Percentiles rank a stretch among this genome's conserved stretches.
Evolutionary conservation across 2,329 filamentous ascomycete genomes (phyloP).

Genomic region (Cercospora zeae-maydis): DNA sequence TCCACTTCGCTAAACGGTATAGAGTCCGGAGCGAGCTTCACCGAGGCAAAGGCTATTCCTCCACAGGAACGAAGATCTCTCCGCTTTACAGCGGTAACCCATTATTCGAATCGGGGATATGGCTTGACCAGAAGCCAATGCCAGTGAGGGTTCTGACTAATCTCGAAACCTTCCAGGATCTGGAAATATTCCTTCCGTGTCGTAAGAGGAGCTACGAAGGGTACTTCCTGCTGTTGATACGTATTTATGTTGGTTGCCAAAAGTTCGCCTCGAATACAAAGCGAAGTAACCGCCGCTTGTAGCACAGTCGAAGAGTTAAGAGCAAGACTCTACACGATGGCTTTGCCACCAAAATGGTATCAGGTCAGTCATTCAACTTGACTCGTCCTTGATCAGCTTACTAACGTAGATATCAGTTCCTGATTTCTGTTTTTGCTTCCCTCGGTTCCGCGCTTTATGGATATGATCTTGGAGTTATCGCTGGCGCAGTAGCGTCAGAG

Average conservation of each 20-base stretch:
- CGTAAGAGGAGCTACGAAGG: constrained; percentile 4
- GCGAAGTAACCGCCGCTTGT: background rate
- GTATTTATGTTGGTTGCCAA: background rate
- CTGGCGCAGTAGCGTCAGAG: constrained; percentile 51
- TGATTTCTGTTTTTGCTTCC: constrained; percentile 57
- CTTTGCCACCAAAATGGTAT: constrained; percentile 56
- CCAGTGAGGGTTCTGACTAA: background rate
- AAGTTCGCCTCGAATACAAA: constrained; percentile 1
- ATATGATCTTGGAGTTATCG: constrained; percentile 57
- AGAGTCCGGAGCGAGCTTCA: background rate
- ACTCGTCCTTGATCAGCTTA: background rate
- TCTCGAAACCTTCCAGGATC: background rate
- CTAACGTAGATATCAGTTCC: constrained; percentile 43
- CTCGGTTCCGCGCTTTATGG: constrained; percentile 57
- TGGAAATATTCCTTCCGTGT: constrained; percentile 17
- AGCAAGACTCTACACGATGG: constrained; percentile 41
- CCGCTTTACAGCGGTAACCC: background rate
- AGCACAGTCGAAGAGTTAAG: background rate
- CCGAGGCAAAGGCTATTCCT: constrained; percentile 3
- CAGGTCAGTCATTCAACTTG: constrained; percentile 36
- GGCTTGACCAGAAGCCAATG: background rate
- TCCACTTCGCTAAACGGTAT: constrained; percentile 1
- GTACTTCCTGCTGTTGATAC: background rate
- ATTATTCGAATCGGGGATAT: background rate
- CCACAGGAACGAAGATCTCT: constrained; percentile 1